These are phyloP conservation scores for Barbarea vulgaris DNA, from an alignment of 345 rosid genomes.

Conservation along the genomic window DNA sequence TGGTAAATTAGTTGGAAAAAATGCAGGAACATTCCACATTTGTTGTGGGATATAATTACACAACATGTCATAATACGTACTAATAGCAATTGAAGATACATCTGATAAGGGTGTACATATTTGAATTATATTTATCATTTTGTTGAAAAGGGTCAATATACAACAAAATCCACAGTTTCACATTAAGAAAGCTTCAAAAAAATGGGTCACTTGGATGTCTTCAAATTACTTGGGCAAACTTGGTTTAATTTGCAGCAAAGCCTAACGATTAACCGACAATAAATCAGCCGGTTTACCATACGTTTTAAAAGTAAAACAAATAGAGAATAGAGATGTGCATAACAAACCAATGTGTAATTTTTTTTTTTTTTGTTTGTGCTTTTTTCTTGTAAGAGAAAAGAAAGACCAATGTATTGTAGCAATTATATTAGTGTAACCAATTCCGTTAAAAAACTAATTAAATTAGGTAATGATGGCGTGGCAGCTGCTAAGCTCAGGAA, in stretches of 20 bases:
- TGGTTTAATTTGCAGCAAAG: not conserved
- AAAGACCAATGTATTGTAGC: not conserved
- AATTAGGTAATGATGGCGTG: not conserved
- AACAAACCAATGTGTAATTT: not conserved
- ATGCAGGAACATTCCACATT: not conserved
- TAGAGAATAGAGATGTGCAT: no score
- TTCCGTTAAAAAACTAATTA: not conserved
- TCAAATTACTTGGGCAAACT: not conserved
- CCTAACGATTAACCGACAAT: no score
- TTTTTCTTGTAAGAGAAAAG: no score
- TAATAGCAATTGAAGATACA: not conserved
- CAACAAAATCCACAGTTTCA: not conserved
- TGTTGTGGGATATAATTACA: not conserved
- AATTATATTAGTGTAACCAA: not conserved
- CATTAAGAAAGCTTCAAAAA: not conserved
- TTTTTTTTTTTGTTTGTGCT: no score
- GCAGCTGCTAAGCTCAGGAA: not conserved
- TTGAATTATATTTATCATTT: not conserved
- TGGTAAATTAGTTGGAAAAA: no score
- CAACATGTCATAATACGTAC: not conserved
- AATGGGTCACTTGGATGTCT: not conserved
- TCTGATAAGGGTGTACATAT: not conserved
- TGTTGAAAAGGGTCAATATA: not conserved
- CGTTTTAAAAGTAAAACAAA: no score
- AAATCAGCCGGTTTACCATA: no score